Base-by-base conservation (phyloP, 2,329 filamentous ascomycete genomes). In the Penicillium sp. region DNA sequence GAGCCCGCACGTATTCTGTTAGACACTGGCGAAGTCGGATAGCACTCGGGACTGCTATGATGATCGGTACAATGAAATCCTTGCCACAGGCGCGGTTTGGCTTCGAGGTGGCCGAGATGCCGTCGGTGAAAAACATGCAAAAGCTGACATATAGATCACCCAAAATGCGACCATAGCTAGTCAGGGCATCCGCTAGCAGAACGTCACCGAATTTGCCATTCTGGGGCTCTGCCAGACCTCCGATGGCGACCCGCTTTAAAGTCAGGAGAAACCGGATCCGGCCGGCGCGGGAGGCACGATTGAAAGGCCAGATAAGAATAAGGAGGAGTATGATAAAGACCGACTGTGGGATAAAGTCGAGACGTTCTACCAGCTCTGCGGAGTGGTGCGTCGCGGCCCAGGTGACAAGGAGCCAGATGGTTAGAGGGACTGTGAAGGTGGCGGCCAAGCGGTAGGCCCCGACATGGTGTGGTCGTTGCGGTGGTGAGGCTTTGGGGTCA, bases 151-250 rank as follows among this genome's bases (percentile, higher is more conserved):
- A 97, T 13, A 97, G 78, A 74, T 99, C 95, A 24, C 88, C 93
- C 27, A 96, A 81, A 29, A 97, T 90, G 74, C 96, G 96, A 60
- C 93, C 89, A 74, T 98, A 99, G 68, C 90, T 96, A 43, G 95
- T 99, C 66, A 98, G 78, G 54, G 92, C 93, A 82, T 99, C 95
- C 33, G 95, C 93, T 19, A 99, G 85, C 57, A 99, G 78, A 52
- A 98, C 89, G 71, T 99, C 95, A 55, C 91, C 93, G 68, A 98
- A 98, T 71, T 96, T 96, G 54, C 93, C 92, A 74, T 97, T 90
- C 65, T 90, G 85, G 1, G 90, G 81, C 74, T 93, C 88, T 14
- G 95, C 93, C 24, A 99, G 82, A 0, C 93, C 93, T 24, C 95
- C 95, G 44, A 97, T 79, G 65, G 85, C 86, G 59, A 98, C 87